Base-by-base conservation (phyloP, 306 rosid species). In the Lathyrus sativus region DNA sequence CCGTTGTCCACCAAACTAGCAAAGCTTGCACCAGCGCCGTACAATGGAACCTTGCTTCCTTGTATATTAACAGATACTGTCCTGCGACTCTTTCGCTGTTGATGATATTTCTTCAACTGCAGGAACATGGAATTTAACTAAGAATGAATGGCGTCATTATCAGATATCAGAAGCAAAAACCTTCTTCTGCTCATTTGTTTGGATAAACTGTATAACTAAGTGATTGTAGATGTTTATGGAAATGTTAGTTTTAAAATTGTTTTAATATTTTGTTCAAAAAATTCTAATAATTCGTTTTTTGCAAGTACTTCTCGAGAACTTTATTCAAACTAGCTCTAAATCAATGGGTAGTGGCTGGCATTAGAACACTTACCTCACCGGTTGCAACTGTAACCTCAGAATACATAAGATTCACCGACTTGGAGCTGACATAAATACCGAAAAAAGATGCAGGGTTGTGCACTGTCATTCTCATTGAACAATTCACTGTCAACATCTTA, bases 371-470 rank as follows among this genome's bases (percentile, higher is more conserved):
- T 53, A 92, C 98, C 87, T 83, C 86, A 18, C 96, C 96, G 33
- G 87, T 82, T 9, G 98, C 96, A 76, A 90, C 85, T 28, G 78
- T 33, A 15, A 92, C 78, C 62, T 90, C 85, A 14, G 91, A 88
- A 61, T 85, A 90, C 93, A 85, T 88, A 3, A 92, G 93, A 79
- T 77, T 82, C 78, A 86, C 62, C 3, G 91, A 67, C 15, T 83
- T 67, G 66, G 91, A 83, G 79, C 82, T 80, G 35, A 86, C 93
- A 67, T 82, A 85, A 70, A 89, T 86, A 50, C 98, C 96, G 5
- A 89, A 92, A 75, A 87, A 89, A 2, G 91, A 67, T 55, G 96
- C 96, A n/a, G 93, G 91, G 78, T 92, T 92, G 75, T 83, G 81
- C 55, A 90, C 80, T 14, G 62, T 71, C 82, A 90, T 90, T 74